phyloP scores from a whole-genome alignment of 2,329 filamentous ascomycete species.

The Camillea tinctor region DNA sequence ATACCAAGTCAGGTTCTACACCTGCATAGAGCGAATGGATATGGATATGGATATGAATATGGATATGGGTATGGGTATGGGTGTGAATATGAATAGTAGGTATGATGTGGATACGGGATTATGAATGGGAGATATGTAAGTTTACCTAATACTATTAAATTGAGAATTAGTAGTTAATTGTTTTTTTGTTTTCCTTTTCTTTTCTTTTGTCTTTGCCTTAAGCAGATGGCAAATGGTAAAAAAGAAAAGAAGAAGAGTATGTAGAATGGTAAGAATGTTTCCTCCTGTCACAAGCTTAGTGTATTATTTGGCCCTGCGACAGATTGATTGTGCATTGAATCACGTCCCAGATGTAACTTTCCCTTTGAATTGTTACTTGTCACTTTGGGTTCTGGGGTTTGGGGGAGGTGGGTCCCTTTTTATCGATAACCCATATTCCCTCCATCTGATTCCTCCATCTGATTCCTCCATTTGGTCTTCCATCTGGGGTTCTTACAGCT shows the following conservation, averaged over 20 bases:
- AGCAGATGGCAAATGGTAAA: neutral
- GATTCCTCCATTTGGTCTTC: too few relatives aligned
- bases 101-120: too few relatives aligned
- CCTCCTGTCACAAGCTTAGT: neutral
- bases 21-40: conserved; percentile 7
- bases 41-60: neutral
- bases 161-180: too few relatives aligned
- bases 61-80: too few relatives aligned
- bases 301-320: neutral
- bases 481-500: neutral
- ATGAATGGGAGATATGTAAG: too few relatives aligned
- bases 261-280: neutral
- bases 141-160: too few relatives aligned
- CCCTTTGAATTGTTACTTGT: neutral
- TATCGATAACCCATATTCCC: neutral
- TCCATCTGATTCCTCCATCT: too few relatives aligned
- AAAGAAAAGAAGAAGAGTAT: too few relatives aligned
- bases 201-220: too few relatives aligned
- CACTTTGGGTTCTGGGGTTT: neutral
- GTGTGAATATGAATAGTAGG: too few relatives aligned
- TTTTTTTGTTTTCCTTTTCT: too few relatives aligned
- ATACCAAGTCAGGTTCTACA: conserved; percentile 26
- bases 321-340: neutral
- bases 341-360: neutral
- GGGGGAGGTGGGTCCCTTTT: neutral